Conservation (phyloP, 148 eudicot species). For the Chenopodium formosanum region DNA sequence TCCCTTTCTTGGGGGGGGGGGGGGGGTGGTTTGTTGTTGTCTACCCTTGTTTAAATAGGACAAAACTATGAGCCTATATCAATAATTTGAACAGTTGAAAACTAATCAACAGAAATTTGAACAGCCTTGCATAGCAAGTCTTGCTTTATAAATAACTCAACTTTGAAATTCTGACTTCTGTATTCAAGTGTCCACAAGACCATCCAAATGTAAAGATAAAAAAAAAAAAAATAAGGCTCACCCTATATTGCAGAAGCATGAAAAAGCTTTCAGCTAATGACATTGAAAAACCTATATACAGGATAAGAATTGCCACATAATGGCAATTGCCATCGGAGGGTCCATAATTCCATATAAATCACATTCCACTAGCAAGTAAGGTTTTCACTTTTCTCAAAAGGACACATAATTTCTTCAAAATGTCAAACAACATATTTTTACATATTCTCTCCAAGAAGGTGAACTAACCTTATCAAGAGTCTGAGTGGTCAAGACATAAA, state of each 20-base stretch:
- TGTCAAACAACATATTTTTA: neutral
- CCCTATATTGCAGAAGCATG: neutral
- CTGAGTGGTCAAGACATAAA: conserved; percentile 91
- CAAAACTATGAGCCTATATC: too few species aligned
- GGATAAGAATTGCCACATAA: neutral
- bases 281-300: neutral
- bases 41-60: too few species aligned
- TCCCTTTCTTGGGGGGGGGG: too few species aligned
- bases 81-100: neutral
- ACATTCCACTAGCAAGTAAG: too few species aligned
- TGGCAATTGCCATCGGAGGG: neutral
- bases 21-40: too few species aligned
- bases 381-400: neutral
- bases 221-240: neutral
- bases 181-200: neutral
- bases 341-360: too few species aligned
- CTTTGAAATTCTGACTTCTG: neutral
- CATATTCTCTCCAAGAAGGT: neutral
- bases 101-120: too few species aligned
- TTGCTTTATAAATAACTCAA: neutral
- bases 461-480: conserved; percentile 89
- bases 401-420: neutral
- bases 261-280: neutral
- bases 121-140: neutral
- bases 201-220: neutral